phyloP scores from a whole-genome alignment of 768 basidiomycete genomes.

The Hericium rajendrae region DNA sequence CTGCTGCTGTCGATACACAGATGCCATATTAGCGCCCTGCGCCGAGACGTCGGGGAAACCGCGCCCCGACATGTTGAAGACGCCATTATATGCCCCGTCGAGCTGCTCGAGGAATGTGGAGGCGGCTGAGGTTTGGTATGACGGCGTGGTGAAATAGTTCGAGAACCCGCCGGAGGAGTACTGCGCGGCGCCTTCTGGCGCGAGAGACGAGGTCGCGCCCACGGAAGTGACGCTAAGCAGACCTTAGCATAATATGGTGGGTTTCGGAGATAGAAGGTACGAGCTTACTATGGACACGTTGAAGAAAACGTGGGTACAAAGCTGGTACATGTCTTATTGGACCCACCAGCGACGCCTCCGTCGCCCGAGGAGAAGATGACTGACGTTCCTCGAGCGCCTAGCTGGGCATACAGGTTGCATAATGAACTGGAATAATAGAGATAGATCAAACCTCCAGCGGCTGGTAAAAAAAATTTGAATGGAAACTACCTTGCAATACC shows the following conservation, averaged over 20 bases:
- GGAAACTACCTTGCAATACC: conserved; percentile 1
- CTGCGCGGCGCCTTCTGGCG: conserved; percentile 18
- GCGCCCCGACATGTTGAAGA: conserved; percentile 27
- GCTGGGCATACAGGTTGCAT: conserved; percentile 11
- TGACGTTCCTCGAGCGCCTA: conserved; percentile 9
- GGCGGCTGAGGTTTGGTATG: conserved; percentile 31
- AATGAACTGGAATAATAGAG: conserved; percentile 3
- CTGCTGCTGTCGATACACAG: conserved; percentile 11
- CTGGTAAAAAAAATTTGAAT: neutral
- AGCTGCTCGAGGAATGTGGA: conserved; percentile 24
- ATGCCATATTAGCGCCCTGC: conserved; percentile 23
- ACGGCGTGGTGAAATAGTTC: conserved; percentile 1
- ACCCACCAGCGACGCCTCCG: conserved; percentile 13
- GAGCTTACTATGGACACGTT: conserved; percentile 12
- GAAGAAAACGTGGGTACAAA: conserved; percentile 17
- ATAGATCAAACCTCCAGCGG: neutral
- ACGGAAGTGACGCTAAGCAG: conserved; percentile 11
- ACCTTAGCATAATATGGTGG: neutral
- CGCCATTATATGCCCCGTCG: conserved; percentile 20
- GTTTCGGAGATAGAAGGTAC: neutral
- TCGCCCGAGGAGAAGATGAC: conserved; percentile 16
- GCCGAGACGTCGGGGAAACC: conserved; percentile 41
- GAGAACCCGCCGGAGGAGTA: conserved; percentile 18
- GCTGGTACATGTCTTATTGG: conserved; percentile 3
- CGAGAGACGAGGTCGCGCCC: conserved; percentile 22